These are phyloP conservation scores for Blastobotrys raffinosifermentans DNA, from an alignment of 1,139 yeast genomes.

Conservation along the genomic window DNA sequence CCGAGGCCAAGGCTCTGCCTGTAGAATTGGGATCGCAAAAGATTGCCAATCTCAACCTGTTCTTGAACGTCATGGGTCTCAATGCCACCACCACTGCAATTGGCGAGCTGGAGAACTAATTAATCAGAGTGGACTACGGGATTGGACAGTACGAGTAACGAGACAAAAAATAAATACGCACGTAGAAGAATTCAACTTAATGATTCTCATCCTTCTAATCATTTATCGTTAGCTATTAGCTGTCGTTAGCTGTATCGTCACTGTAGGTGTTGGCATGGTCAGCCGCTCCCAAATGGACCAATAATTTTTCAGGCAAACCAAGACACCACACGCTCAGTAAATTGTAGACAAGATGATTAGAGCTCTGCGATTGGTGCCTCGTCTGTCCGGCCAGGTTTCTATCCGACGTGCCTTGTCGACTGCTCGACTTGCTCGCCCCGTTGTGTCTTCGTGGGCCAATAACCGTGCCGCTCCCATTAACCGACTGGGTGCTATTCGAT, in stretches of 20 bases:
- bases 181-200: too few relatives aligned
- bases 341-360: too few relatives aligned
- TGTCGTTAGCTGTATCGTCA: too few relatives aligned
- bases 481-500: constrained; percentile 14
- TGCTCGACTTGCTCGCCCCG: constrained; percentile 1
- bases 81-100: constrained; percentile 59
- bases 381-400: background rate
- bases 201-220: too few relatives aligned
- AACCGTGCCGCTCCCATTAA: background rate
- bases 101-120: constrained; percentile 26
- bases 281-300: constrained; percentile 1
- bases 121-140: too few relatives aligned
- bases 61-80: constrained; percentile 93
- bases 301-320: constrained; percentile 1
- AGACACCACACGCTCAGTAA: too few relatives aligned
- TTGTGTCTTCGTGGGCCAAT: background rate
- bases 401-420: background rate
- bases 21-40: constrained; percentile 52
- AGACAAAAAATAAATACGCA: too few relatives aligned
- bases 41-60: constrained; percentile 79
- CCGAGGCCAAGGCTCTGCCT: constrained; percentile 63
- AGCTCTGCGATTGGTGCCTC: constrained; percentile 1
- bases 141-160: too few relatives aligned
- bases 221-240: background rate
- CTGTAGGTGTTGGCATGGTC: too few relatives aligned